phyloP scores from a whole-genome alignment of 176 grass and related monocot genomes.

The Rhynchospora tenuis region DNA sequence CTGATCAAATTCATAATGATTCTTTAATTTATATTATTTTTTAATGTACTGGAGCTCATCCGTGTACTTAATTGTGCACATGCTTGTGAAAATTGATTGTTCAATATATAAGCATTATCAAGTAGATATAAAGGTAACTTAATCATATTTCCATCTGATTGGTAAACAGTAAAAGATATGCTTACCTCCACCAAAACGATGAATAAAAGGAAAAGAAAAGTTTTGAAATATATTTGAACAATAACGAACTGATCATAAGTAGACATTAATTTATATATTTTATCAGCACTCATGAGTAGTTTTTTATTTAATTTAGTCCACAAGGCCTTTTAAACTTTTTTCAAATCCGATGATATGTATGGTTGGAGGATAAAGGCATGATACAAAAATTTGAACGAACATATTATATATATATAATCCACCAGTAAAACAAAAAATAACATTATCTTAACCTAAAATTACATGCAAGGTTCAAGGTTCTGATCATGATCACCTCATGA shows the following conservation, averaged over 20 bases:
- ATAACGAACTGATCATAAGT: not conserved
- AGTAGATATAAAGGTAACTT: not conserved
- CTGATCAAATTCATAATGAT: too few species aligned
- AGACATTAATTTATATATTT: not conserved
- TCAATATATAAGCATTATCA: not conserved
- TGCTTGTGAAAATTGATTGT: too few species aligned
- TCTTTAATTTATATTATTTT: too few species aligned
- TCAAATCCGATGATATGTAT: not conserved
- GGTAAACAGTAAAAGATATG: not conserved
- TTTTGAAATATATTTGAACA: too few species aligned
- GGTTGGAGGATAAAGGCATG: not conserved
- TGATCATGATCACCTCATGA: slow-evolving; percentile 34
- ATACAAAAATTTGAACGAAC: not conserved
- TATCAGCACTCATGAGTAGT: too few species aligned
- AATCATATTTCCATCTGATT: not conserved
- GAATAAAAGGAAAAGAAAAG: too few species aligned
- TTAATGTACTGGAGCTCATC: too few species aligned
- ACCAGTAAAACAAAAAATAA: not conserved
- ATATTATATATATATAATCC: not conserved
- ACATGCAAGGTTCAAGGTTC: slow-evolving; percentile 5
- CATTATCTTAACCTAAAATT: not conserved
- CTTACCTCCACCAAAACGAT: not conserved
- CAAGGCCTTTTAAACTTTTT: not conserved
- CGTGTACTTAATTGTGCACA: too few species aligned
- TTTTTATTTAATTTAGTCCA: not conserved